Evolutionary conservation across 495 filamentous ascomycete genomes (phyloP).

Genomic region (Lophium mytilinum): DNA sequence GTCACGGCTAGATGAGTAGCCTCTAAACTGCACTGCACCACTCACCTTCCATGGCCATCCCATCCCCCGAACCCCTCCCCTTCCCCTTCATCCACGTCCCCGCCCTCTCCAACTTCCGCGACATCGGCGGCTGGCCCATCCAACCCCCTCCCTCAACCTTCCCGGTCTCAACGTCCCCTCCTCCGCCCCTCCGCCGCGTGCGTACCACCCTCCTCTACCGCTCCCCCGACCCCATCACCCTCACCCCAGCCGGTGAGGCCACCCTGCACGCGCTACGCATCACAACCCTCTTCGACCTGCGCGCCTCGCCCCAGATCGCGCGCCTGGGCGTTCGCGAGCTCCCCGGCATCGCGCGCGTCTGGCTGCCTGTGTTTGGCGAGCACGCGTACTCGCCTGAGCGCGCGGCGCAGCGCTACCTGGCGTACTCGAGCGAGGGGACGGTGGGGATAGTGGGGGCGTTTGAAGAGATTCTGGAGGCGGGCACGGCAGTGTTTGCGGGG

Average conservation of each 20-base stretch:
- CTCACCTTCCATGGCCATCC: no score
- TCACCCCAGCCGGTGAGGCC: conserved; percentile 2
- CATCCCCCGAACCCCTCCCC: background rate
- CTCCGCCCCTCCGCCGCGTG: background rate
- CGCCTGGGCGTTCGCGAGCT: conserved; percentile 15
- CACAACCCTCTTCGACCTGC: conserved; percentile 20
- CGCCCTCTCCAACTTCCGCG: conserved; percentile 21
- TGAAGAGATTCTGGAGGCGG: conserved; percentile 15
- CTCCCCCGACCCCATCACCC: conserved; percentile 12
- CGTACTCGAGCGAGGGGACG: conserved; percentile 17
- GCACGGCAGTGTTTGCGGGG: conserved; percentile 13
- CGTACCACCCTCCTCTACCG: conserved; percentile 19
- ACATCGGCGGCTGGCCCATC: conserved; percentile 23
- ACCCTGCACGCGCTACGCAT: conserved; percentile 9
- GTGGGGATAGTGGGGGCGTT: conserved; percentile 22
- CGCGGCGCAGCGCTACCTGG: conserved; percentile 16
- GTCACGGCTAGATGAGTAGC: no score
- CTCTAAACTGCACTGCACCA: no score
- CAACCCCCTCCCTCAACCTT: background rate
- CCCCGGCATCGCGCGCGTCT: conserved; percentile 9
- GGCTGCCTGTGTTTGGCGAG: conserved; percentile 19
- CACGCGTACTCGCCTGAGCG: conserved; percentile 17
- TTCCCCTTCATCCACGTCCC: conserved; percentile 15
- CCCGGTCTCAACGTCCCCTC: background rate
- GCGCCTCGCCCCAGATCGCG: conserved; percentile 16